phyloP scores from a whole-genome alignment of 768 basidiomycete genomes.

The Xerocomellus amylosporus region DNA sequence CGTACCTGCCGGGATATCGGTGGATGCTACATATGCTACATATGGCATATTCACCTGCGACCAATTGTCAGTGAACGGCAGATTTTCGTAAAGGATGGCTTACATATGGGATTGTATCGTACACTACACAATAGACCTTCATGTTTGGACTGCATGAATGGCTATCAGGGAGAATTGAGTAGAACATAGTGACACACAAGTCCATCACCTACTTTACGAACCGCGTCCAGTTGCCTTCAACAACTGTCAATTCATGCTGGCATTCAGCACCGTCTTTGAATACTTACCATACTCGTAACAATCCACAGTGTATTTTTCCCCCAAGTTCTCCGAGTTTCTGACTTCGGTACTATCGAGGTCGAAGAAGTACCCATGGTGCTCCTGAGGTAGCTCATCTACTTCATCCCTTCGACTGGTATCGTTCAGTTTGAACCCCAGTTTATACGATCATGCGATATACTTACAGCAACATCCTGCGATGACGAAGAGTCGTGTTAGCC shows the following conservation, averaged over 20 bases:
- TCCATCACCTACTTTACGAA: conserved; percentile 60
- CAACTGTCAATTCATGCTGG: conserved; percentile 1
- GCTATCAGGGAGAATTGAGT: conserved; percentile 35
- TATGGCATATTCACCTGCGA: conserved; percentile 57
- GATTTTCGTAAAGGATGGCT: not conserved
- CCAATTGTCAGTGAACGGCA: not conserved
- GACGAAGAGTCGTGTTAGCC: conserved; percentile 5
- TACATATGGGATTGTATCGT: conserved; percentile 59
- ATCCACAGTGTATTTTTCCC: conserved; percentile 52
- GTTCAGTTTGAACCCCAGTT: not conserved
- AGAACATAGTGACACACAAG: not conserved
- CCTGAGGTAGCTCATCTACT: conserved; percentile 37
- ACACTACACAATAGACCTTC: conserved; percentile 54
- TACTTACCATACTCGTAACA: conserved; percentile 48
- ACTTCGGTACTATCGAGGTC: conserved; percentile 60
- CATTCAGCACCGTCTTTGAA: not conserved
- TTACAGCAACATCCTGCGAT: conserved; percentile 45
- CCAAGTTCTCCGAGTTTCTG: conserved; percentile 32
- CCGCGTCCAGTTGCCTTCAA: conserved; percentile 70
- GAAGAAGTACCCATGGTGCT: conserved; percentile 50
- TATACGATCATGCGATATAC: conserved; percentile 14
- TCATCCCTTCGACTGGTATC: conserved; percentile 41
- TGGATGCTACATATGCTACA: conserved; percentile 53
- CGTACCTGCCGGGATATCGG: conserved; percentile 45
- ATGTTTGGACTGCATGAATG: conserved; percentile 69